Evolutionary conservation across 371 early-diverging fungal species (phyloP).

Genomic region (Actinomortierella ambigua): DNA sequence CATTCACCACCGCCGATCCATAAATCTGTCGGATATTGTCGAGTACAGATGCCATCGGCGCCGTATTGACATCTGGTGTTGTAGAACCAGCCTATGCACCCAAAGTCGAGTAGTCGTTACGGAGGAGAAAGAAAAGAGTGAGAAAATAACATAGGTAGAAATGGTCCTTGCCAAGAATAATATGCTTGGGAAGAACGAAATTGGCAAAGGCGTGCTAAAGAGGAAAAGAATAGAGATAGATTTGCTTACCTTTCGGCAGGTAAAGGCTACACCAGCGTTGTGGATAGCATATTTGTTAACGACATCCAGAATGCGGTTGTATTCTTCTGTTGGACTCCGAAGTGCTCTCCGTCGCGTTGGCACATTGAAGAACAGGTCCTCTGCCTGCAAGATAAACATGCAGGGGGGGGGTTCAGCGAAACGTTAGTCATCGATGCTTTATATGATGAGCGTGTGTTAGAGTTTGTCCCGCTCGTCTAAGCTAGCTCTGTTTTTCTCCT

Average conservation of each 20-base stretch:
- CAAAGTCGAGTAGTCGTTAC: no score
- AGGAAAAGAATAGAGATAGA: background rate
- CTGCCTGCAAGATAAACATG: constrained; percentile 55
- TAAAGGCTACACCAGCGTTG: constrained; percentile 79
- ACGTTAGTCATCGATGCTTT: background rate
- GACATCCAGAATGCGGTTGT: constrained; percentile 85
- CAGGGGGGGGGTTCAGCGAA: background rate
- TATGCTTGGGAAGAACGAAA: background rate
- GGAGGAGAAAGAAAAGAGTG: background rate
- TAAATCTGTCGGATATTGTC: constrained; percentile 85
- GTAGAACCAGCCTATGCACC: constrained; percentile 59
- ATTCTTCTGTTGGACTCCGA: constrained; percentile 84
- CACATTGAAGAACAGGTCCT: constrained; percentile 93
- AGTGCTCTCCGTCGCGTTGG: constrained; percentile 83
- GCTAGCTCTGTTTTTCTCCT: background rate
- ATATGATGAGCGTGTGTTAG: background rate
- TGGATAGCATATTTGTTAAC: constrained; percentile 91
- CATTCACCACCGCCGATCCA: constrained; percentile 75
- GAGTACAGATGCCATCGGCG: constrained; percentile 55
- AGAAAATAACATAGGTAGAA: background rate
- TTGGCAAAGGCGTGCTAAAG: background rate
- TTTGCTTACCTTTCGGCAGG: constrained; percentile 78
- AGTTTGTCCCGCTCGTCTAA: background rate
- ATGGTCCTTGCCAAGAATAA: background rate
- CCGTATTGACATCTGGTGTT: constrained; percentile 79